Base-by-base conservation (phyloP, 352 stramenopile genomes). In the Peronosclerospora sorghi region DNA sequence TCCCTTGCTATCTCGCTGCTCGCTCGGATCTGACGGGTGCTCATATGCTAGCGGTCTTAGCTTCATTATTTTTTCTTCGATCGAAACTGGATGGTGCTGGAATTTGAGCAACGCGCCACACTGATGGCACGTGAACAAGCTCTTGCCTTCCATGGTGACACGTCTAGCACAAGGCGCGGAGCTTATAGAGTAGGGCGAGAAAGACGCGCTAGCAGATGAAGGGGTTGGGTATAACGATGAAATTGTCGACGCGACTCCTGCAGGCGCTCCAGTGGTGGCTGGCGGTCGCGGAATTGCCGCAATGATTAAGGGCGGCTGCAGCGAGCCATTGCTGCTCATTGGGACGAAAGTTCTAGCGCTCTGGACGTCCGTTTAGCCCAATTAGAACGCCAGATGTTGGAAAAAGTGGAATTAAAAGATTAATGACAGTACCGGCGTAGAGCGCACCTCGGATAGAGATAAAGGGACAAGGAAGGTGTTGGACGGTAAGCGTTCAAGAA, bases 101-200 rank as follows among this genome's bases (percentile, higher is more conserved):
- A 86, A 84, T 43, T 84, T 86, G 56, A 86, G 71, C 46, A 86
- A 47, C 18, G 71, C 61, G 29, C 69, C 71, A 46, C 74, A 86
- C 35, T 79, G 64, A 48, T 77, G 68, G 42, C 74, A 86, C 48
- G 71, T 86, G 35, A 86, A 86, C 17, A 86, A 56, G 37, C 68
- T 83, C 39, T 86, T 86, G 24, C 74, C 74, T 38, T 86, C 74
- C 54, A 86, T 81, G 26, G 67, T 60, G 37, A 74, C 48, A 19
- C 52, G 57, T 55, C 48, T 47, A n/a, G 43, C 36, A 23, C 24
- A 55, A 8, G 28, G 52, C 5, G 27, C 38, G n/a, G 46, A 39
- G 27, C 47, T 65, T 12, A 42, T 48, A 20, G 56, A 17, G 37
- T 56, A 66, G 15, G 57, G 57, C 28, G 57, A 62, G 41, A 55